Percentiles rank a stretch among this genome's conserved stretches.
Evolutionary conservation across 139 green algal genomes (phyloP).

Genomic region (Chlorella sp.): DNA sequence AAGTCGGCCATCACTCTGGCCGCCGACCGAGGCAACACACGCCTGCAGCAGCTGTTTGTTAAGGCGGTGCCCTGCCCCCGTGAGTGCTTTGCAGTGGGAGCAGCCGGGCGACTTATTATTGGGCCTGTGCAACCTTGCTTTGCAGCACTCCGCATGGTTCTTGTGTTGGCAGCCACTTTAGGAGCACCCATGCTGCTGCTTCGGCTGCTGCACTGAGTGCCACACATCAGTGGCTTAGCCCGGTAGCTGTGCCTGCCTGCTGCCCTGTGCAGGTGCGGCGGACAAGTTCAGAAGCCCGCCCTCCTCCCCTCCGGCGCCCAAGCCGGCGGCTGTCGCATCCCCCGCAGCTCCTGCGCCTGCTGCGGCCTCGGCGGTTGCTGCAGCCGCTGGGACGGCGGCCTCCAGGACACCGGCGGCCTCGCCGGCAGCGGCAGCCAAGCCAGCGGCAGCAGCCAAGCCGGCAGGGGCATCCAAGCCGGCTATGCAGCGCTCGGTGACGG

Average conservation of each 20-base stretch:
- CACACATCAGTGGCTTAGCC: not conserved
- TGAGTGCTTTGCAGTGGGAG: not conserved
- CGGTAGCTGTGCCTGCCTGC: no score
- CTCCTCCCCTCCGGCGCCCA: not conserved
- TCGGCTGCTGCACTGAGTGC: not conserved
- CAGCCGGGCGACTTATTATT: not conserved
- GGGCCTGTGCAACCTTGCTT: not conserved
- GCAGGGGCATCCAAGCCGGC: no score
- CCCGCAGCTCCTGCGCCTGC: no score
- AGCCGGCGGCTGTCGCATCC: not conserved
- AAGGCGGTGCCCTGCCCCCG: slow-evolving; percentile 12
- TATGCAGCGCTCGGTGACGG: no score
- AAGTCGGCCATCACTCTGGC: slow-evolving; percentile 9
- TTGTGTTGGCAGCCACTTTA: not conserved
- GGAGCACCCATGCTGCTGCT: not conserved
- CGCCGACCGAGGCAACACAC: slow-evolving; percentile 7
- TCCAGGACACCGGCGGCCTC: no score
- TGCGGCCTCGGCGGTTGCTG: no score
- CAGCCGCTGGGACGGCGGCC: no score
- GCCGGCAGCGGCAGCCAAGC: no score
- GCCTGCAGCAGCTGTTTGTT: slow-evolving; percentile 10
- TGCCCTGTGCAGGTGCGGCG: not conserved
- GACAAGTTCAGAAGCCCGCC: not conserved
- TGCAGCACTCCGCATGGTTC: not conserved
- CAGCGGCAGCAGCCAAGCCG: no score